phyloP scores from a whole-genome alignment of 2,329 filamentous ascomycete genomes.

The Corinectria fuckeliana region DNA sequence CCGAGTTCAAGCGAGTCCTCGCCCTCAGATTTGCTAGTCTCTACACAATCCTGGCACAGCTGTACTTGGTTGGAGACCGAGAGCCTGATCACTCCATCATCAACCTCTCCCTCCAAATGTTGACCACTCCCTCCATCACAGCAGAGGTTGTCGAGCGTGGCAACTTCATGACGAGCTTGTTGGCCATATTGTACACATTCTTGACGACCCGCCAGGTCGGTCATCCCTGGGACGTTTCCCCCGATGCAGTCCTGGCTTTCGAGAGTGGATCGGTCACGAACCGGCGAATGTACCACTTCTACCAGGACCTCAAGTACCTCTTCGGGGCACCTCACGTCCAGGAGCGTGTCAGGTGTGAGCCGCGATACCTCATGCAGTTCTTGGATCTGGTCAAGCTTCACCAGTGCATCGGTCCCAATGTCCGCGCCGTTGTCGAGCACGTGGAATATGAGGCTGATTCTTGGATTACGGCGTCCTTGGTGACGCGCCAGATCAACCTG shows the following conservation, averaged over 20 bases:
- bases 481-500: constrained; percentile 93
- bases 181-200: constrained; percentile 98
- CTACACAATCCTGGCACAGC: constrained; percentile 90
- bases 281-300: constrained; percentile 96
- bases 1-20: constrained; percentile 93
- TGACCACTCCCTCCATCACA: constrained; percentile 96
- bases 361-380: constrained; percentile 91
- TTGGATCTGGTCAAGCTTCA: constrained; percentile 94
- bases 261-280: constrained; percentile 96
- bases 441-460: constrained; percentile 98
- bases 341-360: constrained; percentile 79
- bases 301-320: constrained; percentile 90
- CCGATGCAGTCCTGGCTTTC: constrained; percentile 86
- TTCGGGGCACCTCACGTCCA: constrained; percentile 90
- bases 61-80: constrained; percentile 94
- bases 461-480: constrained; percentile 95
- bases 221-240: constrained; percentile 87
- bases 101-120: constrained; percentile 93
- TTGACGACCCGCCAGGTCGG: constrained; percentile 94
- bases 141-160: constrained; percentile 93
- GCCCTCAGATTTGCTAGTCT: constrained; percentile 93
- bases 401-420: constrained; percentile 95
- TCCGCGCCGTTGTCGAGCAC: constrained; percentile 89
- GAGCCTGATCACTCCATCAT: constrained; percentile 99
- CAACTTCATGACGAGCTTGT: constrained; percentile 93